Evolutionary conservation across 2,329 filamentous ascomycete species (phyloP), one percentile per base, ranked within the genome.

Genomic region (Phialophora tarda): DNA sequence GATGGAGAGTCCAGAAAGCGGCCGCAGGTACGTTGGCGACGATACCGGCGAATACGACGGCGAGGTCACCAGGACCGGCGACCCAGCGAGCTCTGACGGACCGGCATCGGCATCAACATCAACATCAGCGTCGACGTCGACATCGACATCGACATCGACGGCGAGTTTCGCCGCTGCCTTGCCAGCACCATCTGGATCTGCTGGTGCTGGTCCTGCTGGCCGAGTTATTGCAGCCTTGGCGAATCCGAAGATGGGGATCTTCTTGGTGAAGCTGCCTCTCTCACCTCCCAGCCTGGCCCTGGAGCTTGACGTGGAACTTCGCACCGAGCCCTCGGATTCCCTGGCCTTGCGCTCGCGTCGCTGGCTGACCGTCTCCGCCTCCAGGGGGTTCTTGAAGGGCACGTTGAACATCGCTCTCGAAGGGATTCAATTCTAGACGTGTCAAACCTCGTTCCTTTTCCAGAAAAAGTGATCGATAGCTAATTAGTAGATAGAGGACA

Each of bases 301-400:
- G 23, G 21, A 28, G 48, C 48, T 30, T 34, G 28, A 55, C 17
- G 24, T 23, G 24, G 53, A n/a, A 14, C 12, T 30, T 34, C 26
- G 53, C 7, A 55, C n/a, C 14, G 53, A 26, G 48, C 48, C 48
- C 21, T 21, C 28, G 28, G 53, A 55, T 21, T 55, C 26, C 53
- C n/a, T 55, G 11, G 28, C 28, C 28, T 55, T 55, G 53, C 53
- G 53, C 24, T 30, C 53, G 24, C 53, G 24, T 21, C 53, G 53
- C n/a, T 55, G 10, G 28, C 53, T 34, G 10, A 55, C 53, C 4
- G 24, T 55, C 28, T 55, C 53, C 10, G 53, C 53, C 53, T 55
- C 53, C 17, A 55, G n/a, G 28, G 53, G 53, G 28, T 55, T 34
- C 53, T 55, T 55, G 53, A 30, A 55, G 3, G 53, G 12, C n/a